Percentiles rank a stretch among this genome's conserved stretches.
Conservation (phyloP, 306 rosid genomes). For the Acacia confusa region DNA sequence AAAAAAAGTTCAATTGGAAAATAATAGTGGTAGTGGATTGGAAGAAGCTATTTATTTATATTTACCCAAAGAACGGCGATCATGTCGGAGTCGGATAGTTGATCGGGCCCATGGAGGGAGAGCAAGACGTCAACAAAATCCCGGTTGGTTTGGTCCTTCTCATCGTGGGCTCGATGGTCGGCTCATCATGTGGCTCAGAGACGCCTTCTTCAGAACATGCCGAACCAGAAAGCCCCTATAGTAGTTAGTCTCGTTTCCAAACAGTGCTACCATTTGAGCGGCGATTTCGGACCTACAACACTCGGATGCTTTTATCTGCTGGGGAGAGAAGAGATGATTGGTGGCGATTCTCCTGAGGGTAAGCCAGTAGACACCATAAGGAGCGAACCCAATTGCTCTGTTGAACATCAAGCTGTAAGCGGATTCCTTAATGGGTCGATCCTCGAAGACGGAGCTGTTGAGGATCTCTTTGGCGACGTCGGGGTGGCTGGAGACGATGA, state of each 20-base stretch:
- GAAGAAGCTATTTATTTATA: too few relatives aligned
- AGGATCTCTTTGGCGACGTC: constrained; percentile 68
- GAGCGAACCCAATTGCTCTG: constrained; percentile 87
- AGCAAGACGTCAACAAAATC: constrained; percentile 75
- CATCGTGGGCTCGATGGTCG: constrained; percentile 37
- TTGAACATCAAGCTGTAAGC: constrained; percentile 81
- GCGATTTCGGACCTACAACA: constrained; percentile 50
- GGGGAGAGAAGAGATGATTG: constrained; percentile 76
- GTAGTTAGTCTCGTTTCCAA: not conserved
- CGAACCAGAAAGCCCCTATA: constrained; percentile 32
- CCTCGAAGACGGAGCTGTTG: constrained; percentile 54
- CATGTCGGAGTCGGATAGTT: constrained; percentile 60
- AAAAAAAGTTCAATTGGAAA: not conserved
- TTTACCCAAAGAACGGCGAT: constrained; percentile 82
- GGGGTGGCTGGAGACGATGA: constrained; percentile 56
- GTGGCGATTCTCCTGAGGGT: constrained; percentile 72
- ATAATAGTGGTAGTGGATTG: too few relatives aligned
- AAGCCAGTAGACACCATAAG: constrained; percentile 85
- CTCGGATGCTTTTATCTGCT: constrained; percentile 71
- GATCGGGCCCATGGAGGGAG: constrained; percentile 55
- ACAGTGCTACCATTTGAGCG: constrained; percentile 42
- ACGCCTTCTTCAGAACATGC: constrained; percentile 49
- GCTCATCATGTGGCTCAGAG: constrained; percentile 66
- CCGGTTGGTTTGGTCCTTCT: not conserved
- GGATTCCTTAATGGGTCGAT: constrained; percentile 73